Base-by-base conservation (phyloP, 192 early-diverging fungal genomes). In the Coemansia sp. region DNA sequence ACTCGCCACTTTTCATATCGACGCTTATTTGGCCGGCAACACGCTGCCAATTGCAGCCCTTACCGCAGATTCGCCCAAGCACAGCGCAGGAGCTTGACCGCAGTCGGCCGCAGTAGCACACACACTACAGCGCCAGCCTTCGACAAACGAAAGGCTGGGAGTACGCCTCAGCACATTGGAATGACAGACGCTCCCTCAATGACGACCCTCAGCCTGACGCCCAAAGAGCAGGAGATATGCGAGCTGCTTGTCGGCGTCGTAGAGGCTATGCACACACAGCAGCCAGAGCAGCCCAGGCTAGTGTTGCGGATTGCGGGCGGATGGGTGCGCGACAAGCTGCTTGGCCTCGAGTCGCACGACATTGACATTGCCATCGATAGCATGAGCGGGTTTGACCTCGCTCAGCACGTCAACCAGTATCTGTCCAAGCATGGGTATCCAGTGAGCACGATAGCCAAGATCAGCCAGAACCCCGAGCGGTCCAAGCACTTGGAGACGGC, bases 261-360 rank as follows among this genome's bases (percentile, higher is more conserved):
- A 3, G 69, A 85, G 8, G 61, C 84, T 34, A 66, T 93, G 42
- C 75, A 84, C 53, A 58, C 72, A 25, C 25, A 73, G 28, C 65
- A 83, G 31, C 80, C 86, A 13, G 73, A 73, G 28, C 63, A 82
- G 34, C 85, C 84, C 33, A 72, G 58, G 36, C 92, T 62, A 80
- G 75, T 86, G 23, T 86, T 96, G 47, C 85, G 97, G 16, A 93
- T 99, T 42, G 95, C 95, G 26, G 97, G 97, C 48, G 97, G 97
- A 11, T 99, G 96, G 97, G 97, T 99, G 42, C 87, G 97, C 60
- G 97, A 99, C 77, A 99, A 99, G 90, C 83, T 98, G n/a, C 87
- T 99, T 3, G 93, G 92, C 3, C 83, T 83, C 37, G 86, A 90
- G 26, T 91, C 87, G 59, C 83, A 95, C 69, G 97, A 99, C 86